Conservation (phyloP, 371 early-diverging fungal genomes). For the Mortierella polycephala region DNA sequence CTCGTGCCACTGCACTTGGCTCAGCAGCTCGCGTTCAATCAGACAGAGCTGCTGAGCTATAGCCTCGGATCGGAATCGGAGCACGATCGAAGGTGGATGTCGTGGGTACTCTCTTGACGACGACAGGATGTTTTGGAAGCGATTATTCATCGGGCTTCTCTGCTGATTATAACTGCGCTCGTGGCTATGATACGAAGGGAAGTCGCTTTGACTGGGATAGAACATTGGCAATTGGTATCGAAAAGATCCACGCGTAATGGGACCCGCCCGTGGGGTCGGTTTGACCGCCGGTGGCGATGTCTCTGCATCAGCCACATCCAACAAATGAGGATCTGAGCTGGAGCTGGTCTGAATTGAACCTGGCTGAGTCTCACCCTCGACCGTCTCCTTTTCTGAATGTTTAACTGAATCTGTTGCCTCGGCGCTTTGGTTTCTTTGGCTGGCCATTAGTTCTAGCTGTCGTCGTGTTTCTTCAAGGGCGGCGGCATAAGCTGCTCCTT, state of each 20-base stretch:
- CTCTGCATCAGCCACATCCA: constrained; percentile 9
- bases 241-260: background rate
- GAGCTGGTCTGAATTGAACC: constrained; percentile 15
- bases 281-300: background rate
- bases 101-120: constrained; percentile 11
- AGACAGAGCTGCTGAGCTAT: constrained; percentile 73
- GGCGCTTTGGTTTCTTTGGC: constrained; percentile 9
- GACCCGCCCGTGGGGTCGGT: background rate
- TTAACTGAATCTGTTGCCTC: background rate
- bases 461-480: constrained; percentile 34
- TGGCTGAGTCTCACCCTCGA: background rate
- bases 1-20: constrained; percentile 71
- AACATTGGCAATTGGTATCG: constrained; percentile 8
- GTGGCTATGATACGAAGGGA: constrained; percentile 1
- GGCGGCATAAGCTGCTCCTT: constrained; percentile 27
- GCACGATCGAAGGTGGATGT: constrained; percentile 56
- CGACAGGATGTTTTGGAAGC: constrained; percentile 36
- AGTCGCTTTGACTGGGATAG: background rate
- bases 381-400: constrained; percentile 2
- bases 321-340: constrained; percentile 27
- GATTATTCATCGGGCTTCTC: constrained; percentile 36
- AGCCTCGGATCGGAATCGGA: constrained; percentile 63
- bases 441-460: constrained; percentile 11
- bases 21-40: constrained; percentile 65
- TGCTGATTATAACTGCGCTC: constrained; percentile 33